Base-by-base conservation (phyloP, 768 basidiomycete genomes). In the Auricularia sp. region DNA sequence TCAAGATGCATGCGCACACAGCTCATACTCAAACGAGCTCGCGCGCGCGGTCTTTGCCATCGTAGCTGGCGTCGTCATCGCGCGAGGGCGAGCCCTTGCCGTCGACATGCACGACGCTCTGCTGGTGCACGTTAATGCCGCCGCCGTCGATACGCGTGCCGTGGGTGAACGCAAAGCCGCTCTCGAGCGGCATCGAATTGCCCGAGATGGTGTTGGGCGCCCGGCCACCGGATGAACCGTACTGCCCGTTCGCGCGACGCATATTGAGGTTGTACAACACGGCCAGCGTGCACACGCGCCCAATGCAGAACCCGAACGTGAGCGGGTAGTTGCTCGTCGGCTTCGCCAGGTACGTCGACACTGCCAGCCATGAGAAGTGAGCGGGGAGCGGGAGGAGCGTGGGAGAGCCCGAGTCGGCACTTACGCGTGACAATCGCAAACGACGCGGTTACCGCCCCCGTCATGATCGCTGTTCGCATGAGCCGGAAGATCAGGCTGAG, bases 81-180 rank as follows among this genome's bases (percentile, higher is more conserved):
- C 44, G 44, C 11, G 44, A 10, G 44, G 44, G 21, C 47, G 39
- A 42, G 39, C 39, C 39, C 47, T 51, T 24, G 56, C 56, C 34
- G 29, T 59, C 56, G 34, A 59, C 56, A 18, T 59, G 56, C 6
- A 59, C 56, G 56, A 59, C 56, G 56, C 56, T 59, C 56, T 29
- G 21, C 34, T 59, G 56, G 56, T 59, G 56, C 24, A 59, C 56
- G 56, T 59, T 59, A 6, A 35, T 10, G 18, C 11, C 47, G 18
- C 11, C 16, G 16, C 21, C 47, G 47, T 51, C 18, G 11, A 21
- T 21, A 18, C 21, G 47, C 24, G 24, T 29, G 29, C 56, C 56
- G 24, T 59, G 56, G 7, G 56, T 59, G 56, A 59, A 59, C 24
- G 29, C 29, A 29, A 59, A 59, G 24, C 56, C 56, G 24, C 29